Percentiles rank a stretch among this genome's conserved stretches.
Evolutionary conservation across 352 stramenopile genomes (phyloP).

Genomic region (Globisporangium acanthophoron): DNA sequence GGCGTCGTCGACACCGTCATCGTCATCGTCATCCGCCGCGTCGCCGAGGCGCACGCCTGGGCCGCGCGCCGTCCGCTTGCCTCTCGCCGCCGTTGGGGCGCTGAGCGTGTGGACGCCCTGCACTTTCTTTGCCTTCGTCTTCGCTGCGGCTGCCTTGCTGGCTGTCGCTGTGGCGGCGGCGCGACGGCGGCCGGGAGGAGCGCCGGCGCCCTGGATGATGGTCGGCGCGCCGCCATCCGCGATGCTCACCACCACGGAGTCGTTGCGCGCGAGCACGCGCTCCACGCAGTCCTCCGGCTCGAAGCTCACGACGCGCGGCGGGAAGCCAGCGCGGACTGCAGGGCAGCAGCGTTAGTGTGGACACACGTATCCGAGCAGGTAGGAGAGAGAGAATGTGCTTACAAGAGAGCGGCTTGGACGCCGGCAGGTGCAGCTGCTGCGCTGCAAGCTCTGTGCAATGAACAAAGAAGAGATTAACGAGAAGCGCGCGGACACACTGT

Average conservation of each 20-base stretch:
- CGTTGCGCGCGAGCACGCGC: conserved; percentile 51
- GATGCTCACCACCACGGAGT: conserved; percentile 58
- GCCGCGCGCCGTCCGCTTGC: conserved; percentile 41
- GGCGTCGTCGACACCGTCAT: neutral
- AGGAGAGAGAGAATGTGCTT: conserved; percentile 3
- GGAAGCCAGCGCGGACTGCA: conserved; percentile 66
- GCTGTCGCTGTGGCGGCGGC: neutral
- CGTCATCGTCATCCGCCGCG: conserved; percentile 10
- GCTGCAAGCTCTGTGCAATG: conserved; percentile 28
- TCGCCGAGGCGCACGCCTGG: conserved; percentile 54
- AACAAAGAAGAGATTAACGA: neutral
- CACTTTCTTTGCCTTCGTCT: conserved; percentile 9
- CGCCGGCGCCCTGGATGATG: conserved; percentile 13
- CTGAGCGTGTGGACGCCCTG: conserved; percentile 53
- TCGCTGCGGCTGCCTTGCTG: neutral
- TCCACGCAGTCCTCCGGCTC: conserved; percentile 32
- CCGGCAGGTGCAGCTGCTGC: conserved; percentile 36
- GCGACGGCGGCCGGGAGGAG: neutral
- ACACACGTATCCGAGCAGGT: neutral
- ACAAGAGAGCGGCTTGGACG: conserved; percentile 44
- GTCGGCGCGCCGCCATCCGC: conserved; percentile 9
- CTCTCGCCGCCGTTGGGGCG: conserved; percentile 7
- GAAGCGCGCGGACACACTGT: neutral
- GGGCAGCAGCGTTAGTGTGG: too few relatives aligned
- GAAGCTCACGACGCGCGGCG: conserved; percentile 38